Evolutionary conservation across 1,284 basidiomycete genomes (phyloP).

Genomic region (Fomitopsis schrenkii): DNA sequence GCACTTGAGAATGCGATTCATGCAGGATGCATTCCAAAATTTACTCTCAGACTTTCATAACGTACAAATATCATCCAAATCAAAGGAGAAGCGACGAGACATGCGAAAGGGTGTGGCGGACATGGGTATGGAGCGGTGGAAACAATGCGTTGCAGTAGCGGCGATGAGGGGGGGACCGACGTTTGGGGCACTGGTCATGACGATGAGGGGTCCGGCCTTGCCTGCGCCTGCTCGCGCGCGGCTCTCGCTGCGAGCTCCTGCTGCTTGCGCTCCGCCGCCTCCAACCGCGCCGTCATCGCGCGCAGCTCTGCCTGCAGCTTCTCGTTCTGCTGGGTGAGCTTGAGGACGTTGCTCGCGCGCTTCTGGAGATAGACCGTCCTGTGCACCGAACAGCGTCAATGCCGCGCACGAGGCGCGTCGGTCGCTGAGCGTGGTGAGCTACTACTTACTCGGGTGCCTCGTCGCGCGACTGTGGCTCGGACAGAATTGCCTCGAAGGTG

Average conservation of each 20-base stretch:
- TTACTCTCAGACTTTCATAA: not conserved
- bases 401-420: not conserved
- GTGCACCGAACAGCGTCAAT: conserved; percentile 11
- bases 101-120: not conserved
- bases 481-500: conserved; percentile 47
- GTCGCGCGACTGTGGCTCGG: conserved; percentile 9
- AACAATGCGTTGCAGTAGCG: not conserved
- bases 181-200: not conserved
- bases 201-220: not conserved
- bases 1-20: not conserved
- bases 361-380: conserved; percentile 66
- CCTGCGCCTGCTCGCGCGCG: conserved; percentile 1
- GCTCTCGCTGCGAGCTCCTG: conserved; percentile 44
- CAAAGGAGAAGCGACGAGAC: not conserved
- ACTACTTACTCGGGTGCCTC: conserved; percentile 31
- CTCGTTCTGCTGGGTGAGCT: conserved; percentile 72
- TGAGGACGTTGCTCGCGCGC: conserved; percentile 71
- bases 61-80: not conserved
- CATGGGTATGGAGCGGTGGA: not conserved
- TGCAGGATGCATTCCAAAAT: not conserved
- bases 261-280: conserved; percentile 65
- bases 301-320: conserved; percentile 69
- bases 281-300: conserved; percentile 69
- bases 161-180: not conserved
- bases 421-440: not conserved